Conservation (phyloP, 2,329 filamentous ascomycete genomes). For the Arthrobotrys megalospora region DNA sequence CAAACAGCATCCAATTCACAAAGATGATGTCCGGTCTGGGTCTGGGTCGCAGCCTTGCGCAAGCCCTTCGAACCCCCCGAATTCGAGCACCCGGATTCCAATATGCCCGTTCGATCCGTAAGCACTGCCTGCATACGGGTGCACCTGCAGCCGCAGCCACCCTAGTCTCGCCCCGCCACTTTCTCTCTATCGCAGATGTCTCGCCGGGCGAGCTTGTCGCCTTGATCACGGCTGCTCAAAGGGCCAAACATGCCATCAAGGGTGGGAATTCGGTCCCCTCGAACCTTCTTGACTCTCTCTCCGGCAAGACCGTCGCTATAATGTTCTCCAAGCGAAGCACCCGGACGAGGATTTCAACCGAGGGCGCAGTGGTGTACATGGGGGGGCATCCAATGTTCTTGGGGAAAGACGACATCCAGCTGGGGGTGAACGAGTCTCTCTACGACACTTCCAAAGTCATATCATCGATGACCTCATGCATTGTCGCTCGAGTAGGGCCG, state of each 20-base stretch:
- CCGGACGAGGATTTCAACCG: conserved; percentile 91
- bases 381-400: conserved; percentile 97
- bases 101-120: background rate
- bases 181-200: conserved; percentile 92
- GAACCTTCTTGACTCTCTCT: conserved; percentile 73
- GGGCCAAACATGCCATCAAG: conserved; percentile 84
- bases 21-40: conserved; percentile 29
- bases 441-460: conserved; percentile 92
- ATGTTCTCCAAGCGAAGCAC: conserved; percentile 98
- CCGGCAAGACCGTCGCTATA: conserved; percentile 88
- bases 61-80: conserved; percentile 12
- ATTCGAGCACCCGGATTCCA: conserved; percentile 12
- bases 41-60: conserved; percentile 23
- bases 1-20: conserved; percentile 2
- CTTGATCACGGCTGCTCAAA: conserved; percentile 84
- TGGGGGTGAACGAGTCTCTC: conserved; percentile 96
- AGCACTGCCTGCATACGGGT: conserved; percentile 24
- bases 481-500: conserved; percentile 83
- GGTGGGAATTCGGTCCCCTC: conserved; percentile 69
- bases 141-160: background rate
- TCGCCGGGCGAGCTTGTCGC: conserved; percentile 82
- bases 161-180: conserved; percentile 78
- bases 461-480: conserved; percentile 90
- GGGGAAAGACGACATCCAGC: conserved; percentile 94
- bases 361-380: conserved; percentile 88